phyloP scores from a whole-genome alignment of 1,139 yeast genomes.

The Geotrichum restrictum region DNA sequence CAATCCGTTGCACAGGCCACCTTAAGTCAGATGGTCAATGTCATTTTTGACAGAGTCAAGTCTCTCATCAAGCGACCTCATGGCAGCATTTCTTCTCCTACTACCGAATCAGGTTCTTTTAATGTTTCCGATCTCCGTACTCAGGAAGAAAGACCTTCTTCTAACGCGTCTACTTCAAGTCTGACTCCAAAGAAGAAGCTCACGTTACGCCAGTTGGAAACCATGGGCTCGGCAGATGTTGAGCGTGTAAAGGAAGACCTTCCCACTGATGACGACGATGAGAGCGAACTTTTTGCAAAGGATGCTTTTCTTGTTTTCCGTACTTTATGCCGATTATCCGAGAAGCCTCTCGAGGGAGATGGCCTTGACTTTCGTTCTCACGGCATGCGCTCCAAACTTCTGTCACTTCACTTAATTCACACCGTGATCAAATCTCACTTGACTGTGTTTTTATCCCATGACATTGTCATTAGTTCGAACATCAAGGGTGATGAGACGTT shows the following conservation, averaged over 20 bases:
- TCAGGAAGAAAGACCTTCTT: neutral
- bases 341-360: conserved; percentile 72
- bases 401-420: conserved; percentile 84
- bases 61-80: conserved; percentile 16
- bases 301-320: conserved; percentile 92
- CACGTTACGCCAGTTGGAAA: conserved; percentile 30
- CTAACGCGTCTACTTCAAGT: conserved; percentile 8
- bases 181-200: conserved; percentile 22
- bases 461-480: conserved; percentile 57
- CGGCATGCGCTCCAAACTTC: conserved; percentile 82
- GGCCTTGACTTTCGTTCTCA: conserved; percentile 80
- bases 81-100: conserved; percentile 9
- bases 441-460: conserved; percentile 68
- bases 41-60: conserved; percentile 74
- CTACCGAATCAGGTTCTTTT: conserved; percentile 3
- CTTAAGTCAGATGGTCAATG: conserved; percentile 81
- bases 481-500: conserved; percentile 61
- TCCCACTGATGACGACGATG: conserved; percentile 39
- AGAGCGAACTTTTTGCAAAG: conserved; percentile 66
- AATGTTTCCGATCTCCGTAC: neutral
- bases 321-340: conserved; percentile 89
- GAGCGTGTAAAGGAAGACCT: conserved; percentile 30
- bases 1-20: conserved; percentile 96
- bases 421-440: conserved; percentile 81
- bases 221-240: conserved; percentile 24